Evolutionary conservation across 1,139 yeast species (phyloP).

Genomic region (Taphrina deformans): DNA sequence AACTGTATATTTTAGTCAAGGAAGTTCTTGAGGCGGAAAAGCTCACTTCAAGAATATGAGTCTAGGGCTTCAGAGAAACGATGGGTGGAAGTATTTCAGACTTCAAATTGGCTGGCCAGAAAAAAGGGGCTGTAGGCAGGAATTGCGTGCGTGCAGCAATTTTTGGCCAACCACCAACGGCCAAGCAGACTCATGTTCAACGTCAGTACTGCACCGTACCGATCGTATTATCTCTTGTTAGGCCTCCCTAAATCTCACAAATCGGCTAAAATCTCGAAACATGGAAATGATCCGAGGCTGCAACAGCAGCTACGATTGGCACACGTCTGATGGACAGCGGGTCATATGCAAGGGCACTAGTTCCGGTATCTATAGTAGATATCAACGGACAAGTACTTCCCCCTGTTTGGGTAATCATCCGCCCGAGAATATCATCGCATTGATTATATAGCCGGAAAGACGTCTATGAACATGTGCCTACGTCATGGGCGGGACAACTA

Average conservation of each 20-base stretch:
- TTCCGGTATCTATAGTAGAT: too few species aligned
- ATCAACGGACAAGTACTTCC: too few species aligned
- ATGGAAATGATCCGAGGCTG: too few species aligned
- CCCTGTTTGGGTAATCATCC: too few species aligned
- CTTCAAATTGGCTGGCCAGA: neutral
- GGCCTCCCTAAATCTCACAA: too few species aligned
- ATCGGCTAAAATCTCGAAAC: too few species aligned
- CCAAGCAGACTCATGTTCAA: neutral
- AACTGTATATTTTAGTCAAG: neutral
- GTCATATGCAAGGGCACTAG: too few species aligned
- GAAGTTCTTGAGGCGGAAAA: neutral
- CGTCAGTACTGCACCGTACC: too few species aligned
- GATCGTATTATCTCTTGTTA: too few species aligned
- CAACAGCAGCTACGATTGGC: too few species aligned
- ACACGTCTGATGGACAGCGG: too few species aligned
- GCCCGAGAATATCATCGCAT: neutral
- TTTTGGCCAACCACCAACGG: neutral
- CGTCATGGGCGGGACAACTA: too few species aligned
- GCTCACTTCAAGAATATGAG: neutral
- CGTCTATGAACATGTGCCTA: neutral
- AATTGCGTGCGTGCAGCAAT: constrained; percentile 7
- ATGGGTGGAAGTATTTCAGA: neutral
- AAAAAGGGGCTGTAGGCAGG: neutral
- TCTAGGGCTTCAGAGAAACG: neutral
- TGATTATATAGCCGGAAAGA: neutral